phyloP scores from a whole-genome alignment of 2,329 filamentous ascomycete species.

The Fusarium sarcochroum region DNA sequence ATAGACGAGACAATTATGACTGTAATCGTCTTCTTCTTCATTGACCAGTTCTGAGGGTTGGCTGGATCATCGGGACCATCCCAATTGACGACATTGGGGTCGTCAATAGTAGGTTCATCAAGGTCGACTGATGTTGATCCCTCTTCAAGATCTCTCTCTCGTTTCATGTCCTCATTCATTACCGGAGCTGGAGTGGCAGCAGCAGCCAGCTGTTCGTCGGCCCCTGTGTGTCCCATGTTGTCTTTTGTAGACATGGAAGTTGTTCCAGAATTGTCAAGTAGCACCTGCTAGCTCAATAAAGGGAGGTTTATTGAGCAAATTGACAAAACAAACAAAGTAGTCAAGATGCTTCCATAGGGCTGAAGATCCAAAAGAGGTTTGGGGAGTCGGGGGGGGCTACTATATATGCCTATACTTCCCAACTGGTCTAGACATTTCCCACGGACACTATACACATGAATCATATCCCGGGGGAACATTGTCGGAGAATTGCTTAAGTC shows the following conservation, averaged over 20 bases:
- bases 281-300: neutral
- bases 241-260: neutral
- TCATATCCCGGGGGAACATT: neutral
- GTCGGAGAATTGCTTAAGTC: conserved; percentile 33
- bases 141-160: conserved; percentile 39
- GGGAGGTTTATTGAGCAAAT: neutral
- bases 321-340: neutral
- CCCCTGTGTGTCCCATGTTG: conserved; percentile 29
- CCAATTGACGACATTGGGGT: conserved; percentile 66
- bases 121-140: conserved; percentile 41
- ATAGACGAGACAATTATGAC: conserved; percentile 57
- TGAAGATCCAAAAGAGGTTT: conserved; percentile 1
- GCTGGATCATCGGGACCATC: conserved; percentile 69
- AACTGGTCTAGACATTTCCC: conserved; percentile 1
- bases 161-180: conserved; percentile 13
- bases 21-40: conserved; percentile 53
- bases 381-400: conserved; percentile 1
- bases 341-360: neutral
- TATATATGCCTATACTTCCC: conserved; percentile 16
- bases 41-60: conserved; percentile 73
- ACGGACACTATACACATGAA: conserved; percentile 16
- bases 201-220: conserved; percentile 26
- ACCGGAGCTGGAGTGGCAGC: conserved; percentile 14
- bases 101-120: conserved; percentile 32
- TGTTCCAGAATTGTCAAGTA: neutral